Percentiles rank a stretch among this genome's conserved stretches.
These are phyloP conservation scores for Lodderomyces elongisporus DNA, from an alignment of 1,139 yeast genomes.

Conservation along the genomic window DNA sequence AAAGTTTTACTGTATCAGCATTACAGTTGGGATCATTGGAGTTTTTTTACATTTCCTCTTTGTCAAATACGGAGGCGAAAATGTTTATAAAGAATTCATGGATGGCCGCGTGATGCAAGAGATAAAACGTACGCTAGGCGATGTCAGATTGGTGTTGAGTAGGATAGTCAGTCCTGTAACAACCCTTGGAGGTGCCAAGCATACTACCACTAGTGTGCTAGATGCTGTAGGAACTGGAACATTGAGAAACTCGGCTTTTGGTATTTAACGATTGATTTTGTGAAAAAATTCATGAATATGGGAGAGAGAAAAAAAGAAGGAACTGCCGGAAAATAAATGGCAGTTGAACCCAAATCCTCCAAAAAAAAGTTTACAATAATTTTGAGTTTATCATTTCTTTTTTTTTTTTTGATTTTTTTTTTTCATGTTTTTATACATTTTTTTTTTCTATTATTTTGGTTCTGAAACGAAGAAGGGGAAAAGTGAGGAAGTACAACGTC, in stretches of 20 bases:
- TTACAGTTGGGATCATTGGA: slow-evolving; percentile 41
- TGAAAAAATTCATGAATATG: too few relatives aligned
- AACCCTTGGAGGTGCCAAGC: slow-evolving; percentile 13
- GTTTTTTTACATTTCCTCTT: slow-evolving; percentile 34
- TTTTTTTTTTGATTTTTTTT: background rate
- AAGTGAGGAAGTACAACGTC: too few relatives aligned
- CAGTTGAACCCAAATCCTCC: too few relatives aligned
- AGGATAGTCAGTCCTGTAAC: background rate
- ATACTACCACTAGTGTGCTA: too few relatives aligned
- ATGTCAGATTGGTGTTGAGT: slow-evolving; percentile 13
- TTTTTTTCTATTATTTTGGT: too few relatives aligned
- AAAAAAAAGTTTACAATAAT: background rate
- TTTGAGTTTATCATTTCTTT: background rate
- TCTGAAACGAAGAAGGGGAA: too few relatives aligned
- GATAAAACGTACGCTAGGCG: slow-evolving; percentile 7
- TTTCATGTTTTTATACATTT: background rate
- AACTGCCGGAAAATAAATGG: too few relatives aligned
- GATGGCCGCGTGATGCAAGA: background rate
- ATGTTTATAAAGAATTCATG: slow-evolving; percentile 9
- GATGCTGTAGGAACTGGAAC: slow-evolving; percentile 35
- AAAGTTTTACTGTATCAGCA: slow-evolving; percentile 30
- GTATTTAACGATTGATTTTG: too few relatives aligned
- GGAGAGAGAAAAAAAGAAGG: too few relatives aligned
- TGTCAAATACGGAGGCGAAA: slow-evolving; percentile 15
- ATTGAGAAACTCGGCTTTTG: slow-evolving; percentile 20